Base-by-base conservation (phyloP, 192 early-diverging fungal genomes). In the Coemansia sp. region DNA sequence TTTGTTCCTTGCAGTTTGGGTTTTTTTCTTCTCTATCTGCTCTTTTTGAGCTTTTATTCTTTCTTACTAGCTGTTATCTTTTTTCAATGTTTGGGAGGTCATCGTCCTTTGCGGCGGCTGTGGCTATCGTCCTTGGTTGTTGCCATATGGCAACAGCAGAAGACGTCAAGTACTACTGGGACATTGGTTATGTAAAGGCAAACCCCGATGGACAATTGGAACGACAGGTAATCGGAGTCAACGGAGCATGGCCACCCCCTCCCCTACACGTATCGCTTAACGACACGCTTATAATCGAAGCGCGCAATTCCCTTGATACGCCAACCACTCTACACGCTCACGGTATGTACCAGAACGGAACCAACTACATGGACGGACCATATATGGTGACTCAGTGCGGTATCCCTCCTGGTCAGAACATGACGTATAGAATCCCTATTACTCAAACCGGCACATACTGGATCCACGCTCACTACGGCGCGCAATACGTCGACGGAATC, bases 401-500 rank as follows among this genome's bases (percentile, higher is more conserved):
- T 3, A 94, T 96, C 69, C 90, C 93, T 8, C 73, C 86, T 0
- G 88, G 89, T 6, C 67, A 67, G 20, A 87, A 80, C 66, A 89
- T 91, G 75, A 93, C 92, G 0, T 96, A 96, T 73, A 84, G 79
- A 7, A 90, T 91, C 64, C 78, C 81, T 8, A 77, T 90, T 49
- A 68, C 72, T 59, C 93, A 96, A 67, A 86, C 86, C 20, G 95
- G 95, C 46, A 94, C 93, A 13, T 95, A 90, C 81, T 96, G 95
- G 95, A 88, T 91, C 64, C 93, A 95, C 70, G 78, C 88, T 49
- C 93, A 95, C 72, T 87, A 70, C 68, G 74, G 73, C 40, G 87
- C 84, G 11, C 91, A 94, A 77, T 96, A 96, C 77, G 89, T 93
- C 44, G 93, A 96, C 65, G 94, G 93, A 43, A 80, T 94, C 57